A percentile compares a stretch with the other conserved stretches of the same genome.
Evolutionary conservation across 176 grass and related monocot genomes (phyloP).

Genomic region (Carex kokanica): DNA sequence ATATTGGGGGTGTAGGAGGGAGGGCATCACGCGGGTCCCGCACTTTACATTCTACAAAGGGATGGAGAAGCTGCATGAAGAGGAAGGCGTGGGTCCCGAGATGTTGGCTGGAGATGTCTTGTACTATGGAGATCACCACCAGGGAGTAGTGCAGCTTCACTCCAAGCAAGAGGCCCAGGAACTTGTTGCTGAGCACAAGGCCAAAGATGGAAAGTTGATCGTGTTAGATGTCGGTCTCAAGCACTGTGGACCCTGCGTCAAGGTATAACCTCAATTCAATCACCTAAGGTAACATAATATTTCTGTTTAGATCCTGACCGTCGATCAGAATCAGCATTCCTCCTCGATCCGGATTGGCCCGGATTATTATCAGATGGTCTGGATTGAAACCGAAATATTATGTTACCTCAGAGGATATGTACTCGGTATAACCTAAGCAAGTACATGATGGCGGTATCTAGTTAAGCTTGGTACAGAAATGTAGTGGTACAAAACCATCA

Average conservation of each 20-base stretch:
- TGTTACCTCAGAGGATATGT: too few species aligned
- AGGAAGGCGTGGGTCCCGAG: constrained; percentile 80
- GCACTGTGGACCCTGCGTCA: constrained; percentile 88
- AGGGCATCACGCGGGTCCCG: constrained; percentile 62
- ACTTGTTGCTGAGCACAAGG: constrained; percentile 55
- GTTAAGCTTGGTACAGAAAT: neutral
- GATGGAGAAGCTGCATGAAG: constrained; percentile 79
- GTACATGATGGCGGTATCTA: neutral
- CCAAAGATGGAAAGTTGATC: constrained; percentile 53
- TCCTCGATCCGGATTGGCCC: too few species aligned
- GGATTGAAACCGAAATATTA: too few species aligned
- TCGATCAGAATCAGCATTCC: too few species aligned
- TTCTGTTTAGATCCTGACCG: too few species aligned
- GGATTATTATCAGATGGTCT: too few species aligned
- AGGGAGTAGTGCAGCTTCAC: constrained; percentile 68
- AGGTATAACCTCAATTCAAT: constrained; percentile 25
- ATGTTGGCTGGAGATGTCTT: constrained; percentile 69
- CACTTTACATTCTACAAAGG: constrained; percentile 96
- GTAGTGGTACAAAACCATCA: neutral
- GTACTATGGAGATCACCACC: constrained; percentile 94
- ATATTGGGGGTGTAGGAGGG: constrained; percentile 31
- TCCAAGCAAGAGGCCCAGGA: constrained; percentile 55
- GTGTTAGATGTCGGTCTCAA: constrained; percentile 96
- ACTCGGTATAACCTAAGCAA: constrained; percentile 13
- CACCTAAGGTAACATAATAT: too few species aligned